Evolutionary conservation across 2,329 filamentous ascomycete species (phyloP).

Genomic region (Metarhizium humberi): DNA sequence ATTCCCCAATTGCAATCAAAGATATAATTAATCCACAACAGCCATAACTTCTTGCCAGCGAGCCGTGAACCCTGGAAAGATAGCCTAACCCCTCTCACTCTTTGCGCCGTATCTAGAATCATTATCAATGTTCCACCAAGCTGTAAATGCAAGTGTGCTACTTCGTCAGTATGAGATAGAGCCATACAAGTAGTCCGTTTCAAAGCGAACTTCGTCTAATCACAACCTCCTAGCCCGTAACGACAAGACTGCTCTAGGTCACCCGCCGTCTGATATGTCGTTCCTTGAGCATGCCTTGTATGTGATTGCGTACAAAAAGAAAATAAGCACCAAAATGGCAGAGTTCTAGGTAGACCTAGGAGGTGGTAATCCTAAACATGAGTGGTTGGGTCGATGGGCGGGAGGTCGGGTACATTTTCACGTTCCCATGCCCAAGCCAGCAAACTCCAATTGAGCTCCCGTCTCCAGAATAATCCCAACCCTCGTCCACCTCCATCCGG

Average conservation of each 20-base stretch:
- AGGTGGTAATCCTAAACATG: slow-evolving; percentile 40
- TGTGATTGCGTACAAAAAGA: neutral
- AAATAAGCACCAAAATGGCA: slow-evolving; percentile 8
- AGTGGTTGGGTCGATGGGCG: slow-evolving; percentile 35
- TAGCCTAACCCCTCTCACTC: slow-evolving; percentile 41
- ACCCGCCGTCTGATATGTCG: slow-evolving; percentile 5
- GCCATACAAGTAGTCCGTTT: neutral
- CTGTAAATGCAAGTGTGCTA: neutral
- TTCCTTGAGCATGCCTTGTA: neutral
- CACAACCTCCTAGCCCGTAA: neutral
- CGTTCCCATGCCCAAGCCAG: slow-evolving; percentile 69
- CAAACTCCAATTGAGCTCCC: slow-evolving; percentile 80
- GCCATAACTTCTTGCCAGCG: slow-evolving; percentile 5
- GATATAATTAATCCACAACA: neutral
- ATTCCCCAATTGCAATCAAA: neutral
- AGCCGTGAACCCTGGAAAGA: slow-evolving; percentile 28
- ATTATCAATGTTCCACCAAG: slow-evolving; percentile 7
- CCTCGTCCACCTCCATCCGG: slow-evolving; percentile 47
- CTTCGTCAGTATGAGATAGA: neutral
- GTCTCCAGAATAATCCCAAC: slow-evolving; percentile 61
- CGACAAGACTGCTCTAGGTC: neutral
- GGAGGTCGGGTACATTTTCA: slow-evolving; percentile 27
- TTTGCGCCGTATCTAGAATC: neutral
- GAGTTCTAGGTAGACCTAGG: slow-evolving; percentile 27
- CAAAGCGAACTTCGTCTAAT: neutral